These are phyloP conservation scores for Kuraishia hungarica DNA, from an alignment of 805 yeast genomes.

Conservation along the genomic window DNA sequence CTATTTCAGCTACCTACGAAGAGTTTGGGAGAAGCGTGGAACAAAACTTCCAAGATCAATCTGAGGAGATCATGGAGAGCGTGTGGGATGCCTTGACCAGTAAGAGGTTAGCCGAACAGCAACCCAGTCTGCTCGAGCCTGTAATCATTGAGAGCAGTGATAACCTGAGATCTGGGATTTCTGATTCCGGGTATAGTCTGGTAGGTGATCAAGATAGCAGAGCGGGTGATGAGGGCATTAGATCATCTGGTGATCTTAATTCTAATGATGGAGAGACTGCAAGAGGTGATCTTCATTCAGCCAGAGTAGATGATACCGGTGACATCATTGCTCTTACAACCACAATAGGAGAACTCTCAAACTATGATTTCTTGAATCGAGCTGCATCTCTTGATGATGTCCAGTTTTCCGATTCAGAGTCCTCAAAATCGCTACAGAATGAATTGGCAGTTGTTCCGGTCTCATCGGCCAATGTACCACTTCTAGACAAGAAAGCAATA, in stretches of 20 bases:
- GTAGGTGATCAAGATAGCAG: not conserved
- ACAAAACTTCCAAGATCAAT: slow-evolving; percentile 44
- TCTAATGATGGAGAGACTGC: not conserved
- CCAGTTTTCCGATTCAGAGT: not conserved
- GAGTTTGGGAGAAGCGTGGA: slow-evolving; percentile 24
- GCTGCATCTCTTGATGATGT: not conserved
- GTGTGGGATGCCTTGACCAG: slow-evolving; percentile 48
- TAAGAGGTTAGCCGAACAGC: not conserved
- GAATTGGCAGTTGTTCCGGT: not conserved
- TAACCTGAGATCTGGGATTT: not conserved
- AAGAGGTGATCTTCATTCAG: too few species aligned
- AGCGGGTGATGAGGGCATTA: not conserved
- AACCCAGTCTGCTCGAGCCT: not conserved
- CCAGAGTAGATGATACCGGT: not conserved
- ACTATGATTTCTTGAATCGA: not conserved
- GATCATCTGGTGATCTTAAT: not conserved
- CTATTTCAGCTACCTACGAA: slow-evolving; percentile 18
- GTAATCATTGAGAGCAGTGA: not conserved
- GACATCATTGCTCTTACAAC: slow-evolving; percentile 6
- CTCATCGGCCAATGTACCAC: not conserved
- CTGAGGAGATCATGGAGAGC: slow-evolving; percentile 58
- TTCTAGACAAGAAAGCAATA: slow-evolving; percentile 3
- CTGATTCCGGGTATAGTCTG: not conserved
- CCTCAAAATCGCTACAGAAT: not conserved
- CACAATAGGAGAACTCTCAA: slow-evolving; percentile 9